These are phyloP conservation scores for Aureobasidium sp. DNA, from an alignment of 2,329 filamentous ascomycete genomes.

Conservation along the genomic window DNA sequence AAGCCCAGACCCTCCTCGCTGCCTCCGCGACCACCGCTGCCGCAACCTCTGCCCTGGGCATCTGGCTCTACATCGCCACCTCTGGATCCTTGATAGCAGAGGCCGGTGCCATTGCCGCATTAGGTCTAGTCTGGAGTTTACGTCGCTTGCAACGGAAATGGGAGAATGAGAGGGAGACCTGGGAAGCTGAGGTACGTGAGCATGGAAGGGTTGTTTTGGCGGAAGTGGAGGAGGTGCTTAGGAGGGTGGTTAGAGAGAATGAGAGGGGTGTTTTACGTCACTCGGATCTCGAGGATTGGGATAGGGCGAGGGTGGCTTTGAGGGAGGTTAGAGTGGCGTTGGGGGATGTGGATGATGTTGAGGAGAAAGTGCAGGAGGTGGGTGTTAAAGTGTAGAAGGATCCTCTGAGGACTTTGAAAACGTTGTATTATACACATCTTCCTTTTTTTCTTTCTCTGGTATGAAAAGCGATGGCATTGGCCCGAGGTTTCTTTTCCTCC, in stretches of 20 bases:
- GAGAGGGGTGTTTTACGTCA: conserved; percentile 30
- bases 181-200: conserved; percentile 46
- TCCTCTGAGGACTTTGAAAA: background rate
- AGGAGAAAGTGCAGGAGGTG: background rate
- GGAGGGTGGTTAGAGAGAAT: conserved; percentile 36
- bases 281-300: conserved; percentile 32
- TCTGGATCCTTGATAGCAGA: conserved; percentile 46
- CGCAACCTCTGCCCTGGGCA: conserved; percentile 43
- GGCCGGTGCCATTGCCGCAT: conserved; percentile 48
- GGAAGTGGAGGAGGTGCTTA: conserved; percentile 43
- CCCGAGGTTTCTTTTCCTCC: no score
- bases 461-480: no score
- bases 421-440: no score
- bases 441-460: no score
- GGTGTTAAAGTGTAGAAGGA: background rate
- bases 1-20: conserved; percentile 48
- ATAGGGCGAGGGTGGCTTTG: conserved; percentile 36
- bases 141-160: conserved; percentile 51
- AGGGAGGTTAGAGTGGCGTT: conserved; percentile 36
- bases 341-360: background rate
- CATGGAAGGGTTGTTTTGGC: conserved; percentile 48
- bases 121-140: conserved; percentile 50
- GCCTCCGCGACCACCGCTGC: conserved; percentile 66
- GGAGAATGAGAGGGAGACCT: conserved; percentile 44
- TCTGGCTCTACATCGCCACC: conserved; percentile 46